These are phyloP conservation scores for Chloris gayana DNA, from an alignment of 176 grass and related monocot species.

Conservation along the genomic window DNA sequence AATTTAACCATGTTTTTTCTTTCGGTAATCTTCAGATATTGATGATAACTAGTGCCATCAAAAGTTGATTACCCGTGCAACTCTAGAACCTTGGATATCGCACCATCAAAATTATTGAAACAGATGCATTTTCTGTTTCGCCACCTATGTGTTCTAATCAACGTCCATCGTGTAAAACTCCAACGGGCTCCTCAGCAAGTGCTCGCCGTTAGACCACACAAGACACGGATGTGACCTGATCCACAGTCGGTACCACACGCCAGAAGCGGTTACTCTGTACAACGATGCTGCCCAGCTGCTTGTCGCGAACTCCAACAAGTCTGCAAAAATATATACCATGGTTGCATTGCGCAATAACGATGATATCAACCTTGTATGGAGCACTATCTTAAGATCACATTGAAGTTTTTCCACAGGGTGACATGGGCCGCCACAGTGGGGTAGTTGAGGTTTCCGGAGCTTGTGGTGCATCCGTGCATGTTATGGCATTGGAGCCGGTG, in stretches of 20 bases:
- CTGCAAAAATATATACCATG: background rate
- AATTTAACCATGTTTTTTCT: too few relatives aligned
- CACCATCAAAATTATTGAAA: too few relatives aligned
- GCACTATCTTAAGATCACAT: background rate
- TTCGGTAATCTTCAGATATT: too few relatives aligned
- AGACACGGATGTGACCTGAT: background rate
- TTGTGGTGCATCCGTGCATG: too few relatives aligned
- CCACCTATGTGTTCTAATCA: too few relatives aligned
- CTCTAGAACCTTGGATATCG: too few relatives aligned
- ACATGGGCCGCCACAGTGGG: background rate
- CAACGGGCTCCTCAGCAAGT: slow-evolving; percentile 28
- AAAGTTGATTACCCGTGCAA: too few relatives aligned
- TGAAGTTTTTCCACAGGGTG: background rate
- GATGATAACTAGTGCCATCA: too few relatives aligned
- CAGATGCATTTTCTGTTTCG: too few relatives aligned
- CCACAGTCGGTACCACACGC: background rate
- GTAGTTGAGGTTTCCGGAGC: too few relatives aligned
- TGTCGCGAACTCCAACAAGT: slow-evolving; percentile 21
- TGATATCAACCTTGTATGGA: slow-evolving; percentile 15
- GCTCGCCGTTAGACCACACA: slow-evolving; percentile 27
- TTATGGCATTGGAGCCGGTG: too few relatives aligned
- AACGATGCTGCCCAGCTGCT: background rate
- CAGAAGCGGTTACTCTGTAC: slow-evolving; percentile 25
- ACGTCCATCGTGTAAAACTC: slow-evolving; percentile 18
- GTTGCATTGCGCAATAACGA: background rate